Evolutionary conservation across 176 grass and related monocot genomes (phyloP).

Genomic region (Rhynchospora tenuis): DNA sequence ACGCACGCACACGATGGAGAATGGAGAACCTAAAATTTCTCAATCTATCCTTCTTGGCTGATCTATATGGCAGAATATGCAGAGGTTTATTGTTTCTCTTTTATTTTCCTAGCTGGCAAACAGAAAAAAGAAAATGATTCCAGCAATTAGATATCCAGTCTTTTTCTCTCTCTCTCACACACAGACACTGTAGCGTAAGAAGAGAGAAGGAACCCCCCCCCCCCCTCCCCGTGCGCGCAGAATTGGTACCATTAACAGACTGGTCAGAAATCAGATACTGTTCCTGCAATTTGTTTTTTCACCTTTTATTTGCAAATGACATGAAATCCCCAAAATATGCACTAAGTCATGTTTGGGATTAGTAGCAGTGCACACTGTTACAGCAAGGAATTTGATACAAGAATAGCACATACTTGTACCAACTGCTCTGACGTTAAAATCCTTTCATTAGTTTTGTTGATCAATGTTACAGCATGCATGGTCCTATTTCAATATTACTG

Average conservation of each 20-base stretch:
- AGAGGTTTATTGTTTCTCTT: neutral
- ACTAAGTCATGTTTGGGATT: neutral
- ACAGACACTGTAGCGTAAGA: neutral
- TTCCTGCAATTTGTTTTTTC: neutral
- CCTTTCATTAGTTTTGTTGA: neutral
- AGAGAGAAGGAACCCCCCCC: too few species aligned
- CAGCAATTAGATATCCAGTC: neutral
- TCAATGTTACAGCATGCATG: neutral
- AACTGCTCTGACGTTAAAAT: neutral
- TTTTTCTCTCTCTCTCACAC: neutral
- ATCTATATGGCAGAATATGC: neutral
- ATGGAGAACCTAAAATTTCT: conserved; percentile 13
- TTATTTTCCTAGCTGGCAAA: neutral
- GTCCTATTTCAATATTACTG: neutral
- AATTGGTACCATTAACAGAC: neutral
- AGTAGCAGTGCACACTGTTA: neutral
- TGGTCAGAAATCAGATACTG: neutral
- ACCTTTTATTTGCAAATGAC: neutral
- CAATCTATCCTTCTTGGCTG: neutral
- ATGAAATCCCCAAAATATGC: neutral
- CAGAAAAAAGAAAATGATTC: neutral
- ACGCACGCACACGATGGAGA: neutral
- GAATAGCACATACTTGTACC: neutral
- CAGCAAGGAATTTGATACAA: neutral
- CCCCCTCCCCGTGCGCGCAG: too few species aligned